phyloP scores from a whole-genome alignment of 2,329 filamentous ascomycete species.

The Didymella pinodella region DNA sequence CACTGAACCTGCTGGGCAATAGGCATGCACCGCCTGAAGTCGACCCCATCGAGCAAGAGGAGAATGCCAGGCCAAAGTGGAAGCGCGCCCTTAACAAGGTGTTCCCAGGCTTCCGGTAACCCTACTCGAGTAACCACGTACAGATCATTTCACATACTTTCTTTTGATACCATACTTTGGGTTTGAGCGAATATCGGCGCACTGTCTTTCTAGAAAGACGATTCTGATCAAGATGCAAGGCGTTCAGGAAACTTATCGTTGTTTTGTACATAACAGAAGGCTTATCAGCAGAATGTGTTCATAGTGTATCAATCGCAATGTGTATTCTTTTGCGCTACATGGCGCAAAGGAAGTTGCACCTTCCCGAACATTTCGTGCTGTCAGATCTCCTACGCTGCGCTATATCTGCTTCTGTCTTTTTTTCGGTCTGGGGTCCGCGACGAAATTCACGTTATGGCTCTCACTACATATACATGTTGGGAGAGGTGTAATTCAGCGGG shows the following conservation, averaged over 20 bases:
- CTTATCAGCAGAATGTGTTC: too few relatives aligned
- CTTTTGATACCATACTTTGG: constrained; percentile 7
- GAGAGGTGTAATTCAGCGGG: too few relatives aligned
- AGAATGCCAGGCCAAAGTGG: constrained; percentile 40
- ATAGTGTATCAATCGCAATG: too few relatives aligned
- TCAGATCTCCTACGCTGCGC: too few relatives aligned
- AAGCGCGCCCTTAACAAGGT: constrained; percentile 42
- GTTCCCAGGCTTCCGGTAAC: constrained; percentile 45
- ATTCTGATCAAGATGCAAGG: not conserved
- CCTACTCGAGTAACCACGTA: not conserved
- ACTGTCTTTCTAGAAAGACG: not conserved
- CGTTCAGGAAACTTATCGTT: not conserved
- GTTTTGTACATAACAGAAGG: too few relatives aligned
- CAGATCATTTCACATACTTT: not conserved
- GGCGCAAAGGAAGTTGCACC: too few relatives aligned
- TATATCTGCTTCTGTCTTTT: too few relatives aligned
- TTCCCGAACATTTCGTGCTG: too few relatives aligned
- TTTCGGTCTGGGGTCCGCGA: too few relatives aligned
- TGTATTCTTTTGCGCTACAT: too few relatives aligned
- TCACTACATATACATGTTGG: too few relatives aligned
- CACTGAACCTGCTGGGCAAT: constrained; percentile 54
- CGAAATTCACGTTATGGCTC: too few relatives aligned
- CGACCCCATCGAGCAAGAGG: constrained; percentile 13
- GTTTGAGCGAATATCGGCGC: not conserved
- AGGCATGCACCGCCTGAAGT: constrained; percentile 25